Evolutionary conservation across 495 filamentous ascomycete species (phyloP).

Genomic region (Penicillium silybi): DNA sequence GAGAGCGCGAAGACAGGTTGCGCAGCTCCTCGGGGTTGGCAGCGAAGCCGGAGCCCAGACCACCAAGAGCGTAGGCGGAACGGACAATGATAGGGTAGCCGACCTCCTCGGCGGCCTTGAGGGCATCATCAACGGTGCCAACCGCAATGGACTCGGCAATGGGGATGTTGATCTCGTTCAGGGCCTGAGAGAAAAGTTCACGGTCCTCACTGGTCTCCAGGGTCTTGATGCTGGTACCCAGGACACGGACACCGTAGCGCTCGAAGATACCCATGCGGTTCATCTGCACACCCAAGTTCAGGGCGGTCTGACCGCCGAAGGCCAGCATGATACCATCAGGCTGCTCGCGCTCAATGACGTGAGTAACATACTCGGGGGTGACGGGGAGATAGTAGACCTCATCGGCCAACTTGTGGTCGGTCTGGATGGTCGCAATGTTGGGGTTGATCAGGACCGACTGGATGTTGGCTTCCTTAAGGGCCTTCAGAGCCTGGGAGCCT

Average conservation of each 20-base stretch:
- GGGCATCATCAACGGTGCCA: constrained; percentile 81
- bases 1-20: constrained; percentile 85
- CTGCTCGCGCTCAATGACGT: constrained; percentile 88
- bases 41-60: constrained; percentile 96
- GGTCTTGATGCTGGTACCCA: constrained; percentile 92
- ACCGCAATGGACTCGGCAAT: constrained; percentile 95
- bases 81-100: constrained; percentile 98
- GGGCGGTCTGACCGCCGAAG: constrained; percentile 92
- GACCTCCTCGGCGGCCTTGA: constrained; percentile 77
- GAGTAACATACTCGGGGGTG: constrained; percentile 93
- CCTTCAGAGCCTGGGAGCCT: constrained; percentile 97
- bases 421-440: constrained; percentile 98
- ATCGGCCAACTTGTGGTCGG: constrained; percentile 93
- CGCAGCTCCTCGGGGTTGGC: constrained; percentile 88
- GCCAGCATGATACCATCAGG: constrained; percentile 96
- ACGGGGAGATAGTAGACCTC: constrained; percentile 98
- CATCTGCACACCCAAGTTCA: constrained; percentile 97
- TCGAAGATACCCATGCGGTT: constrained; percentile 94
- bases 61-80: constrained; percentile 91
- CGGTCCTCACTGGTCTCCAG: constrained; percentile 93
- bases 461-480: constrained; percentile 92
- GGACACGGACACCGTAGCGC: constrained; percentile 87
- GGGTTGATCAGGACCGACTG: constrained; percentile 95
- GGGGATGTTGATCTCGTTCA: constrained; percentile 92
- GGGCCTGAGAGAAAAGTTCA: constrained; percentile 89